A percentile compares a stretch with the other conserved stretches of the same genome.
phyloP scores from a whole-genome alignment of 768 basidiomycete species.

The Boletus insuetus region DNA sequence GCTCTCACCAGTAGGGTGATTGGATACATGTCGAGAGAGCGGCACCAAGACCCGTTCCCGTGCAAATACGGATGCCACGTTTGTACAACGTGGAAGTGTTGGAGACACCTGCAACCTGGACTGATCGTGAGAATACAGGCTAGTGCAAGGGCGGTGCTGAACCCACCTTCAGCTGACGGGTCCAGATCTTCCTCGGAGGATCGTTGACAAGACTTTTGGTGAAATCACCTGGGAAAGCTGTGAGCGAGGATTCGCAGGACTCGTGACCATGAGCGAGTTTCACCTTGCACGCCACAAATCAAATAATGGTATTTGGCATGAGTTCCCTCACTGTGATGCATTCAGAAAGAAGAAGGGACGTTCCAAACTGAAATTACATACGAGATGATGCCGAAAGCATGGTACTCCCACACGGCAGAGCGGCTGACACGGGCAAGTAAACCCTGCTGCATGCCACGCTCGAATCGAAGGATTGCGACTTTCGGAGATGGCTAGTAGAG shows the following conservation, averaged over 20 bases:
- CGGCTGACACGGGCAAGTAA: constrained; percentile 73
- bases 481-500: constrained; percentile 65
- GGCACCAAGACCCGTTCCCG: constrained; percentile 78
- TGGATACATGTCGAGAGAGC: constrained; percentile 79
- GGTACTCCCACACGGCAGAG: constrained; percentile 74
- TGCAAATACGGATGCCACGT: constrained; percentile 78
- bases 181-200: constrained; percentile 72
- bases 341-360: constrained; percentile 8
- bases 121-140: constrained; percentile 2
- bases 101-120: constrained; percentile 75
- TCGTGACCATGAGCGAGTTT: neutral
- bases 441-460: constrained; percentile 83
- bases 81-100: constrained; percentile 79
- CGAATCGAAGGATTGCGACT: constrained; percentile 75
- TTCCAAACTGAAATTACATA: constrained; percentile 32
- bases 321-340: constrained; percentile 53
- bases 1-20: constrained; percentile 61
- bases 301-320: constrained; percentile 78
- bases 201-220: constrained; percentile 67
- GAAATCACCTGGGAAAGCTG: constrained; percentile 55
- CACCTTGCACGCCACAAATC: constrained; percentile 75
- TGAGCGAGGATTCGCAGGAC: neutral
- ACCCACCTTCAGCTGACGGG: constrained; percentile 70
- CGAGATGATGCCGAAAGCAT: constrained; percentile 80
- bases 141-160: neutral